These are phyloP conservation scores for Sugiyamaella novakii DNA, from an alignment of 1,139 yeast species.

Conservation along the genomic window DNA sequence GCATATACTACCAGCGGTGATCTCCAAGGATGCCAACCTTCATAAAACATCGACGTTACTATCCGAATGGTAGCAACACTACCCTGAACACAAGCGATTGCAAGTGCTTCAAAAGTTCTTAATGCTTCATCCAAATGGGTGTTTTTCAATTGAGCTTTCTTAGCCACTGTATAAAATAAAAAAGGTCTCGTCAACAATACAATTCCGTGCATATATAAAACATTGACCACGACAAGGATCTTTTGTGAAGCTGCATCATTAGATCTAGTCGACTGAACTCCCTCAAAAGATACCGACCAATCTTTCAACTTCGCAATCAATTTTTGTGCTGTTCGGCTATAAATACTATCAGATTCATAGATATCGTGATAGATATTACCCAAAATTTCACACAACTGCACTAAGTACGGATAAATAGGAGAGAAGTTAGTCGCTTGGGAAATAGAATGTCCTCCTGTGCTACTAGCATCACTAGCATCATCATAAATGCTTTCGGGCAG, in stretches of 20 bases:
- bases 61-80: constrained; percentile 14
- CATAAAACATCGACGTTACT: constrained; percentile 2
- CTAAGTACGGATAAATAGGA: constrained; percentile 10
- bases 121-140: constrained; percentile 19
- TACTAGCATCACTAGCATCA: constrained; percentile 4
- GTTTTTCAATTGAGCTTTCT: constrained; percentile 17
- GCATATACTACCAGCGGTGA: constrained; percentile 14
- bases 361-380: constrained; percentile 17
- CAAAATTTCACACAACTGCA: constrained; percentile 18
- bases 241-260: not conserved
- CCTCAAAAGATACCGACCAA: constrained; percentile 15
- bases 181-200: constrained; percentile 22
- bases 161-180: constrained; percentile 21
- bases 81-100: constrained; percentile 21
- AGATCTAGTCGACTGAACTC: constrained; percentile 1
- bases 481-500: constrained; percentile 9
- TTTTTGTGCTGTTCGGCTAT: constrained; percentile 17
- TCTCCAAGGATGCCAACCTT: constrained; percentile 14
- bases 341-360: constrained; percentile 14
- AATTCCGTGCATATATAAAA: constrained; percentile 21
- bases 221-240: constrained; percentile 12
- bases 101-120: constrained; percentile 18
- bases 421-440: not conserved
- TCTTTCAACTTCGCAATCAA: constrained; percentile 13
- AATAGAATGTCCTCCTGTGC: not conserved